Percentiles rank a stretch among this genome's conserved stretches.
Conservation (phyloP, 495 filamentous ascomycete species). For the Parachaetomium inaequale region DNA sequence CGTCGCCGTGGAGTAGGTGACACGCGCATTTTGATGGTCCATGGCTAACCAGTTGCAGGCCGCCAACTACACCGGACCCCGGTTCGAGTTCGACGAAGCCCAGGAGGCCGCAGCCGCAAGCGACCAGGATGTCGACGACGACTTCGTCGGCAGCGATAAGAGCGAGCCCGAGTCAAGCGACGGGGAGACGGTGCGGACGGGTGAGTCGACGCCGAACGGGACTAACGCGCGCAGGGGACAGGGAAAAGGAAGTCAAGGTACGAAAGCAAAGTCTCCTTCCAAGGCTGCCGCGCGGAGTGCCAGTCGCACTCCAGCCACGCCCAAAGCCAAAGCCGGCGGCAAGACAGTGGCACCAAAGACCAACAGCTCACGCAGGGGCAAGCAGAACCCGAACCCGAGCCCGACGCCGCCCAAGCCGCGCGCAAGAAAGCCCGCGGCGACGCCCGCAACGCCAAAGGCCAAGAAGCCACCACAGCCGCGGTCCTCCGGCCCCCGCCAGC, state of each 20-base stretch:
- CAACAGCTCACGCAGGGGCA: constrained; percentile 12
- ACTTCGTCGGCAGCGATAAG: constrained; percentile 34
- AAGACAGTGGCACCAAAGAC: constrained; percentile 5
- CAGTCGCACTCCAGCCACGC: constrained; percentile 8
- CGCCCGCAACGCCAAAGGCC: constrained; percentile 5
- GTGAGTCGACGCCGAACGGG: constrained; percentile 19
- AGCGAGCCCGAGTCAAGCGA: constrained; percentile 28
- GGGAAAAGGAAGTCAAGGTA: constrained; percentile 17
- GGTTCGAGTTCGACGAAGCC: constrained; percentile 30
- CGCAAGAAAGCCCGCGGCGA: not conserved
- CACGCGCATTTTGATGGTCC: not conserved
- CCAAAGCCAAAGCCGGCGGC: not conserved
- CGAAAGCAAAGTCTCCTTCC: constrained; percentile 11
- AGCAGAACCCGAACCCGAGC: constrained; percentile 13
- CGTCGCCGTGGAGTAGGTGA: constrained; percentile 54
- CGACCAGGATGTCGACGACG: constrained; percentile 29
- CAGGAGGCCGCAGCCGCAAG: constrained; percentile 29
- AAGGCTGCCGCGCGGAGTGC: constrained; percentile 1
- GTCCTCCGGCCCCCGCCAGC: constrained; percentile 9
- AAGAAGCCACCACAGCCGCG: not conserved
- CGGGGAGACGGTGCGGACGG: constrained; percentile 16
- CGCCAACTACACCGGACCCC: constrained; percentile 25
- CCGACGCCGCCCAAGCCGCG: constrained; percentile 24
- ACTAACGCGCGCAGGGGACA: constrained; percentile 14
- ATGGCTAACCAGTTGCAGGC: constrained; percentile 28